A percentile compares a stretch with the other conserved stretches of the same genome.
These are phyloP conservation scores for Colletotrichum gigasporum DNA, from an alignment of 2,329 filamentous ascomycete species.

Conservation along the genomic window DNA sequence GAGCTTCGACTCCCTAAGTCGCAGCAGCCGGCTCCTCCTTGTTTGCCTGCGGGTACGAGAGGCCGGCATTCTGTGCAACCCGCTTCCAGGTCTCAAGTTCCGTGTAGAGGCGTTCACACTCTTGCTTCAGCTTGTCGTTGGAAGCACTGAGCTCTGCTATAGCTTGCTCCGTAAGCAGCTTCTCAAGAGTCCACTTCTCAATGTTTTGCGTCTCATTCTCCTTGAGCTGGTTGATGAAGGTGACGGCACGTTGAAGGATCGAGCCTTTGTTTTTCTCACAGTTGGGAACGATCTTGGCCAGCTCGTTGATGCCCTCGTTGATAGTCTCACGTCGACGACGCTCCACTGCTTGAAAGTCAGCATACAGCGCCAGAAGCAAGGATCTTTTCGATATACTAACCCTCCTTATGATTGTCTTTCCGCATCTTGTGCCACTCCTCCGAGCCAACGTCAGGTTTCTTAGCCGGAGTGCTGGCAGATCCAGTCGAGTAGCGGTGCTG, in stretches of 20 bases:
- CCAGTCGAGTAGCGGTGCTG: conserved; percentile 44
- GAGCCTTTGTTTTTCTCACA: conserved; percentile 99
- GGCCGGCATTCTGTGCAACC: conserved; percentile 68
- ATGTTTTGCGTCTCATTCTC: conserved; percentile 95
- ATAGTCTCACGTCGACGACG: conserved; percentile 96
- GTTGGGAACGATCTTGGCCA: conserved; percentile 95
- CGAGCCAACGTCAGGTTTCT: conserved; percentile 90
- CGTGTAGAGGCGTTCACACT: conserved; percentile 80
- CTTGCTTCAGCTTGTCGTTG: conserved; percentile 86
- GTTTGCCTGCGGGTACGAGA: conserved; percentile 50
- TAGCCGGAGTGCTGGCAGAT: conserved; percentile 52
- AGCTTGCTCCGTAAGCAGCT: conserved; percentile 87
- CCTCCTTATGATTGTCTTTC: conserved; percentile 99
- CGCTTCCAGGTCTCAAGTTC: conserved; percentile 85
- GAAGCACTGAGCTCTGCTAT: conserved; percentile 87
- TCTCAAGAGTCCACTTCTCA: conserved; percentile 93
- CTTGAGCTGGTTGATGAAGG: conserved; percentile 93
- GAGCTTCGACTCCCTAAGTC: conserved; percentile 25
- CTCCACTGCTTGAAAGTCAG: conserved; percentile 73
- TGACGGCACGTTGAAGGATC: conserved; percentile 90
- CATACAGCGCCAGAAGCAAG: not conserved
- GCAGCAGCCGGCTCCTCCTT: conserved; percentile 31
- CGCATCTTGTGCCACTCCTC: conserved; percentile 98
- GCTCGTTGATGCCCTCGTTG: conserved; percentile 98
- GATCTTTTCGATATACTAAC: conserved; percentile 57